These are phyloP conservation scores for Stevia rebaudiana DNA, from an alignment of 140 eudicot species.

Conservation along the genomic window DNA sequence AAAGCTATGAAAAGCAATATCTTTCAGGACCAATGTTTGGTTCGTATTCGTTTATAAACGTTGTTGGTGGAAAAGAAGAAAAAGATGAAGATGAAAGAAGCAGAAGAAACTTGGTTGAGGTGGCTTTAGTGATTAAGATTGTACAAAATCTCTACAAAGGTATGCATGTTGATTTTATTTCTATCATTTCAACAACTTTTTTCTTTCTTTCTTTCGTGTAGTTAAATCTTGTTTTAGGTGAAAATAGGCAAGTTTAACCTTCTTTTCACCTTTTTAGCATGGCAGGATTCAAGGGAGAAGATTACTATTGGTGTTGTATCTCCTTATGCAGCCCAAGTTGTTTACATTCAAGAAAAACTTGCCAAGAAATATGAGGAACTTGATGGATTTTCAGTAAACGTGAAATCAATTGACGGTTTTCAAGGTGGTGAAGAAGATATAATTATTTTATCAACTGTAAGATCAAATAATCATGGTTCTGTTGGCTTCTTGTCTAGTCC, in stretches of 20 bases:
- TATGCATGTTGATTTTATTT: conserved; percentile 7
- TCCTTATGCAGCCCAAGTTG: conserved; percentile 77
- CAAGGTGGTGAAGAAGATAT: conserved; percentile 85
- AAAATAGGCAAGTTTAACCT: background rate
- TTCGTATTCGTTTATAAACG: conserved; percentile 62
- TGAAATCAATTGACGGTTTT: conserved; percentile 63
- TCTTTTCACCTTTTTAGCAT: conserved; percentile 29
- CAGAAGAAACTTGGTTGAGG: conserved; percentile 60
- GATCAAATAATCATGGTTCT: conserved; percentile 45
- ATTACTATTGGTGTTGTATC: conserved; percentile 59
- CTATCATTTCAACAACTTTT: background rate
- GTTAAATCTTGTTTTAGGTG: background rate
- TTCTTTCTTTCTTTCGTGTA: background rate
- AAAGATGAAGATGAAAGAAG: conserved; percentile 38
- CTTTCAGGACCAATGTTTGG: conserved; percentile 61
- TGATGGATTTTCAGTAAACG: conserved; percentile 47
- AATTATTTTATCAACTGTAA: conserved; percentile 57
- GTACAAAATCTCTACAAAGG: conserved; percentile 49
- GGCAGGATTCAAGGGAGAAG: conserved; percentile 30
- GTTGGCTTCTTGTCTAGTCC: conserved; percentile 53
- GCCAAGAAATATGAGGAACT: conserved; percentile 38
- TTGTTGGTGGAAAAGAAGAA: conserved; percentile 54
- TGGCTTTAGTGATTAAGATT: conserved; percentile 42
- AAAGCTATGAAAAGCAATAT: conserved; percentile 31
- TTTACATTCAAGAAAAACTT: conserved; percentile 47